Percentiles rank a stretch among this genome's conserved stretches.
These are phyloP conservation scores for Akanthomyces dipterigenus DNA, from an alignment of 2,329 filamentous ascomycete species.

Conservation along the genomic window DNA sequence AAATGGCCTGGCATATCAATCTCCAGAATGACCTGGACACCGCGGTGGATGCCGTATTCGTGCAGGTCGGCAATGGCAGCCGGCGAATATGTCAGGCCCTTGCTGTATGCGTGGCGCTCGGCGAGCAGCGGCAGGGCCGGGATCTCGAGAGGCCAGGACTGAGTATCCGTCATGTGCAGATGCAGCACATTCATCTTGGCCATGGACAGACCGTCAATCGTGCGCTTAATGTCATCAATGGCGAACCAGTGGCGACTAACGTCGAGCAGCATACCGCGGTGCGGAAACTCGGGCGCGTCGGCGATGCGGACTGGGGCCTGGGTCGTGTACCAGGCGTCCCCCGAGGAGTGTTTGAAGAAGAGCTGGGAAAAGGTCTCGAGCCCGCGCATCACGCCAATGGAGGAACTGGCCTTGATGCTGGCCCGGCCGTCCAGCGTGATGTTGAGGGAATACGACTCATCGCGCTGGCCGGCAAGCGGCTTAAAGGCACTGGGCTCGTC, in stretches of 20 bases:
- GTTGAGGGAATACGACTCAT: constrained; percentile 69
- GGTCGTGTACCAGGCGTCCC: constrained; percentile 54
- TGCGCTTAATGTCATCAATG: constrained; percentile 60
- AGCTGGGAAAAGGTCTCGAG: constrained; percentile 73
- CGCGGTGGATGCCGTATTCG: constrained; percentile 60
- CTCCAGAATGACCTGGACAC: constrained; percentile 66
- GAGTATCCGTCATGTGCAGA: constrained; percentile 74
- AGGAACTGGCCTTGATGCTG: constrained; percentile 57
- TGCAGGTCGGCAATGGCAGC: constrained; percentile 61
- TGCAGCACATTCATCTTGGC: constrained; percentile 81
- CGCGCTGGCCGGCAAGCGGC: constrained; percentile 55
- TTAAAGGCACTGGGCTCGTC: constrained; percentile 52
- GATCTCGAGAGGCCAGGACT: constrained; percentile 81
- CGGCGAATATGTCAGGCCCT: constrained; percentile 60
- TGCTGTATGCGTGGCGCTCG: constrained; percentile 64
- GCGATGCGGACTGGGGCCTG: constrained; percentile 62
- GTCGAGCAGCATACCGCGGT: constrained; percentile 76
- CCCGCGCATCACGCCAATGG: constrained; percentile 63
- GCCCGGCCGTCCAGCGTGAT: constrained; percentile 53
- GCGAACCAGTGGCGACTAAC: constrained; percentile 67
- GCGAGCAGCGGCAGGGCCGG: constrained; percentile 57
- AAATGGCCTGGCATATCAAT: constrained; percentile 80
- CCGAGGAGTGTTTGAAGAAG: constrained; percentile 62
- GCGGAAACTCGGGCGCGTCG: constrained; percentile 68
- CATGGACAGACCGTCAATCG: constrained; percentile 69